Conservation (phyloP, 2,329 filamentous ascomycete species). For the Nothophaeocryptopus gaeumannii region DNA sequence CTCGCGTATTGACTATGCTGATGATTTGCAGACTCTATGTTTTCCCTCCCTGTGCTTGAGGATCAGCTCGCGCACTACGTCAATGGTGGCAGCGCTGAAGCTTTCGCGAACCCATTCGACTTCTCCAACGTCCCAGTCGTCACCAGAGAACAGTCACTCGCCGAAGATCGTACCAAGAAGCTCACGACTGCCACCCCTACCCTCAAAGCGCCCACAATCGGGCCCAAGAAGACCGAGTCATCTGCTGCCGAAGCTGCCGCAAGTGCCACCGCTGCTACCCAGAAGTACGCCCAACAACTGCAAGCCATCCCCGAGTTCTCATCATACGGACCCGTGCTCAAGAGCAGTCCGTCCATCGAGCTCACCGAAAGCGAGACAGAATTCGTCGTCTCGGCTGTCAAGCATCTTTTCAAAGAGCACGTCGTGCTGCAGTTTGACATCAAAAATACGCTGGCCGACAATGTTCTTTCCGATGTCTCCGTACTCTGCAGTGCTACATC, state of each 20-base stretch:
- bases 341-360: conserved; percentile 81
- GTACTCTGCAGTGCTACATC: conserved; percentile 76
- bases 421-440: conserved; percentile 94
- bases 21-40: conserved; percentile 73
- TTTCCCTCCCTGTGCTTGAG: conserved; percentile 89
- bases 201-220: conserved; percentile 84
- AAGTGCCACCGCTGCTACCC: conserved; percentile 73
- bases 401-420: conserved; percentile 97
- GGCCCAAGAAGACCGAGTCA: conserved; percentile 68
- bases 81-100: conserved; percentile 82
- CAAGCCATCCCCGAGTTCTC: conserved; percentile 87
- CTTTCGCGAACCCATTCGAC: conserved; percentile 84
- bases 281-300: conserved; percentile 85
- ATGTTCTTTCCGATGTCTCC: conserved; percentile 84
- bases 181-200: conserved; percentile 88
- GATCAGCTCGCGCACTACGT: conserved; percentile 98
- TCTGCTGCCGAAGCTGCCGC: conserved; percentile 71
- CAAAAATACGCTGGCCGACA: conserved; percentile 93
- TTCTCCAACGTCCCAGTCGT: conserved; percentile 88
- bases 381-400: conserved; percentile 89
- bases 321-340: conserved; percentile 84
- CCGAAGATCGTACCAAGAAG: conserved; percentile 95
- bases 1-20: conserved; percentile 19
- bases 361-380: conserved; percentile 97
- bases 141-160: conserved; percentile 90